Evolutionary conservation across 495 filamentous ascomycete genomes (phyloP).

Genomic region (Melanomma pulvis-pyrius): DNA sequence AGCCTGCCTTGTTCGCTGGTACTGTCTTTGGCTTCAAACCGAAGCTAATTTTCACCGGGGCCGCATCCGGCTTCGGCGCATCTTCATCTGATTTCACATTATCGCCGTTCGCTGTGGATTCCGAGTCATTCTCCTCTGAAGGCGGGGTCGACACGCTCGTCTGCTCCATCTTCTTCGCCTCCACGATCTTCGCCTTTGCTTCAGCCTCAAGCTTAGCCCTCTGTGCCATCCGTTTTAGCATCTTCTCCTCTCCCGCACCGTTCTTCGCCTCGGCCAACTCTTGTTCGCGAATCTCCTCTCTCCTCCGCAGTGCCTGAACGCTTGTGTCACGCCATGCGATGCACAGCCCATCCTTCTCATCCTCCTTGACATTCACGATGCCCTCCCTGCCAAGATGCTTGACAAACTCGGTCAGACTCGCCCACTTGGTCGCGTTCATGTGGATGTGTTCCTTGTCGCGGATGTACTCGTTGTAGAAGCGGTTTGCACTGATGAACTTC

Average conservation of each 20-base stretch:
- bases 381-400: constrained; percentile 82
- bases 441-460: constrained; percentile 81
- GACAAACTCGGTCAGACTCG: constrained; percentile 81
- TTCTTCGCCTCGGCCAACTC: constrained; percentile 86
- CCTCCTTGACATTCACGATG: constrained; percentile 83
- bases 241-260: constrained; percentile 80
- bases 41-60: constrained; percentile 35
- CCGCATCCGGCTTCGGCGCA: not conserved
- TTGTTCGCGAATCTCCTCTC: constrained; percentile 79
- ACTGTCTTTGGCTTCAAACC: constrained; percentile 24
- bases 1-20: constrained; percentile 2
- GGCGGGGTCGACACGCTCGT: not conserved
- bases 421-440: constrained; percentile 91
- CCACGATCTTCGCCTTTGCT: constrained; percentile 48
- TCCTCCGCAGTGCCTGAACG: constrained; percentile 75
- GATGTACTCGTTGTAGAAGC: constrained; percentile 92
- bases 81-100: constrained; percentile 1
- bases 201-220: constrained; percentile 65
- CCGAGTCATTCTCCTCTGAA: constrained; percentile 8
- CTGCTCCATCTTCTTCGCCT: constrained; percentile 22
- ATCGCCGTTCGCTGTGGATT: not conserved
- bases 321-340: constrained; percentile 90
- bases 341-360: constrained; percentile 78
- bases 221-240: constrained; percentile 78
- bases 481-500: constrained; percentile 81